Percentiles rank a stretch among this genome's conserved stretches.
These are phyloP conservation scores for Ilyonectria mors-panacis DNA, from an alignment of 2,329 filamentous ascomycete species.

Conservation along the genomic window DNA sequence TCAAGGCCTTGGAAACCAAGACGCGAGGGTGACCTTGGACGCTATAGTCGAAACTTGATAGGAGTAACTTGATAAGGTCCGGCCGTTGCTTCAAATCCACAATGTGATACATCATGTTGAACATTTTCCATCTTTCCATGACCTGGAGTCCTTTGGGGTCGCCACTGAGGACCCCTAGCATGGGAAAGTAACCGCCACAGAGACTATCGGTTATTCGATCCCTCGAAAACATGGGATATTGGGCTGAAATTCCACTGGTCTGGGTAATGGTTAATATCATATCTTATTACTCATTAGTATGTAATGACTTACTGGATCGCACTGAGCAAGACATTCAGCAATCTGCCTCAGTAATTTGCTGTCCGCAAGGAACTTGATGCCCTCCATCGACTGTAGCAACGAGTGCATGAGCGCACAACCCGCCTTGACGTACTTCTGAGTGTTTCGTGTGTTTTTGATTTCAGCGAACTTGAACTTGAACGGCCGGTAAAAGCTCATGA, in stretches of 20 bases:
- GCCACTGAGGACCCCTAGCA: constrained; percentile 89
- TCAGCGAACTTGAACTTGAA: constrained; percentile 98
- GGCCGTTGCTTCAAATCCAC: constrained; percentile 91
- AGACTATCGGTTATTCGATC: constrained; percentile 89
- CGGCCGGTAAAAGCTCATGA: constrained; percentile 94
- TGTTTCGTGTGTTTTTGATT: constrained; percentile 89
- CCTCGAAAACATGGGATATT: constrained; percentile 89
- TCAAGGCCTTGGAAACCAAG: constrained; percentile 93
- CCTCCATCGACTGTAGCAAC: constrained; percentile 87
- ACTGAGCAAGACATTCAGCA: constrained; percentile 94
- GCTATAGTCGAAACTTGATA: constrained; percentile 94
- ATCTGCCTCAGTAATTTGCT: constrained; percentile 95
- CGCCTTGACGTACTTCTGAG: constrained; percentile 92
- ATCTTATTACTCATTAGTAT: not conserved
- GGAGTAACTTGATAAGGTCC: constrained; percentile 89
- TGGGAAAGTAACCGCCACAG: constrained; percentile 92
- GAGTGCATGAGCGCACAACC: constrained; percentile 92
- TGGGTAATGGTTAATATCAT: constrained; percentile 51
- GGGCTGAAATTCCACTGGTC: constrained; percentile 82
- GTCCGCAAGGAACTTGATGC: constrained; percentile 86
- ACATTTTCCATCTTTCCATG: constrained; percentile 96
- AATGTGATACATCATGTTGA: constrained; percentile 99
- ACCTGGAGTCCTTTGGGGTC: constrained; percentile 88
- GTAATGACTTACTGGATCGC: constrained; percentile 78
- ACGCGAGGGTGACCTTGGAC: constrained; percentile 91